Evolutionary conservation across 1,284 basidiomycete genomes (phyloP), one percentile per base, ranked within the genome.

Genomic region (Melampsora larici-populina): DNA sequence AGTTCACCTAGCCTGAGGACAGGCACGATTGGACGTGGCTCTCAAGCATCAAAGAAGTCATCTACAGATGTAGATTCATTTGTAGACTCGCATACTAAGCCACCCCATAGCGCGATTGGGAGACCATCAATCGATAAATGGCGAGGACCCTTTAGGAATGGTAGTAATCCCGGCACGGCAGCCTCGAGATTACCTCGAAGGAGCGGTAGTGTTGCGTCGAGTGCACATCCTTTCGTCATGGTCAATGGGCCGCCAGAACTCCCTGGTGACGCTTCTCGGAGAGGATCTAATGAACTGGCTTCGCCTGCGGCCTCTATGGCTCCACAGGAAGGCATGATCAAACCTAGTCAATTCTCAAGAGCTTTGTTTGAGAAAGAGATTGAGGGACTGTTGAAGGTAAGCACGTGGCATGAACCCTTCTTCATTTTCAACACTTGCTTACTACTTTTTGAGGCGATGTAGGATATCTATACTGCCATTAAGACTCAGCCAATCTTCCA

Each of bases 381-480:
- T 86, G 94, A 97, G 83, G 88, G 81, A 79, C 83, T 93, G 79
- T 87, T 98, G 79, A 94, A 93, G 88, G 92, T 92, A 77, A 67
- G 55, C 33, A 49, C 68, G 18, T 70, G 26, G 21, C 4, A 18
- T 40, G 40, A 17, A 40, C 49, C 31, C 63, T 69, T 74, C 78
- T 64, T 75, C 29, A 72, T 79, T 68, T 43, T 70, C 26, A 31
- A 77, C 55, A 26, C 31, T 40, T 63, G 29, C 67, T 60, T 6
- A 18, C 13, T 72, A 36, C 63, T 64, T 24, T 64, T 3, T 18
- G 49, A 43, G 58, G 18, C 66, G 58, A 33, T 36, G 4, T 74
- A 94, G 91, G 96, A 99, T 82, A 97, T 99, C 87, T 99, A 95
- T 86, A 88, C 88, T 79, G 90, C 93, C 15, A 90, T 98, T 84